Evolutionary conservation across 1,284 basidiomycete species (phyloP).

Genomic region (Leucoagaricus sp.): DNA sequence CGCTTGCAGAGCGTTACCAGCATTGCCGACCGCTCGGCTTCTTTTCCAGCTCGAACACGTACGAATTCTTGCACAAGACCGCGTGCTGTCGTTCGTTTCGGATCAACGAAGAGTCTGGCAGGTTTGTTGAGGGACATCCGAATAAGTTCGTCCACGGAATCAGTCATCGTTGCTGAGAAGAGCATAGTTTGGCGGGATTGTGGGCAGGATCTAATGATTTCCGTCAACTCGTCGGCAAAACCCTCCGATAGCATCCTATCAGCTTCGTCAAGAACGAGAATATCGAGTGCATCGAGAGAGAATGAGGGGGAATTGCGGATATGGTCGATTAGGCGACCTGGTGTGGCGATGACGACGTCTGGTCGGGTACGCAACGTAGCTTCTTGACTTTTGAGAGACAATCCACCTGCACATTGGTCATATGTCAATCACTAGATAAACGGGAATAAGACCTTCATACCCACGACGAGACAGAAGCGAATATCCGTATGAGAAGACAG

Average conservation of each 20-base stretch:
- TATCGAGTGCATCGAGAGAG: constrained; percentile 90
- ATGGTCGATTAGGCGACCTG: constrained; percentile 95
- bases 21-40: constrained; percentile 81
- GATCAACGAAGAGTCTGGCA: constrained; percentile 94
- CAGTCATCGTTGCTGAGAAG: constrained; percentile 98
- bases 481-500: constrained; percentile 88
- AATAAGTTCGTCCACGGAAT: constrained; percentile 92
- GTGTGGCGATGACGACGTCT: constrained; percentile 93
- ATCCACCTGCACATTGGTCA: constrained; percentile 65
- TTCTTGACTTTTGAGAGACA: constrained; percentile 92
- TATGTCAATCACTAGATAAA: constrained; percentile 12
- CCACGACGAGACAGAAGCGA: constrained; percentile 85
- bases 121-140: constrained; percentile 91
- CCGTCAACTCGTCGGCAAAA: constrained; percentile 92
- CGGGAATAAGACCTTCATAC: constrained; percentile 44
- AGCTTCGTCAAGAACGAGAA: constrained; percentile 95
- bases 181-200: constrained; percentile 94
- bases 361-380: constrained; percentile 82
- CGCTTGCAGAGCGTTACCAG: constrained; percentile 86
- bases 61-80: constrained; percentile 97
- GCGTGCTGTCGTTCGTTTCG: constrained; percentile 85
- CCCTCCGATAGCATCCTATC: constrained; percentile 98
- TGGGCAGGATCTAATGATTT: constrained; percentile 92
- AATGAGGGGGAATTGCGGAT: constrained; percentile 95
- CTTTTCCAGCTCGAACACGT: constrained; percentile 78